Conservation (phyloP, 208 protist genomes). For the Phytomonas francai region DNA sequence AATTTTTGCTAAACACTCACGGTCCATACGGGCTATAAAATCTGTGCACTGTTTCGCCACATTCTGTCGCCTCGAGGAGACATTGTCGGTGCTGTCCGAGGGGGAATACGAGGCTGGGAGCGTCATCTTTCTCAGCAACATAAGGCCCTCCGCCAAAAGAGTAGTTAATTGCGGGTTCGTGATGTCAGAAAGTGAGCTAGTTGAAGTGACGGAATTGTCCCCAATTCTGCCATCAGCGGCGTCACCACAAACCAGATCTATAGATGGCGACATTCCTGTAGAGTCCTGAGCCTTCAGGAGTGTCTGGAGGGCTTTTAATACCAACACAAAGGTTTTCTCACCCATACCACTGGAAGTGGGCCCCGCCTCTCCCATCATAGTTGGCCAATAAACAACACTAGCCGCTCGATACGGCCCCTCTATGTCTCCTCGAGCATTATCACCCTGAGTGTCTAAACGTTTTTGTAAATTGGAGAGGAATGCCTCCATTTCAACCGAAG, state of each 20-base stretch:
- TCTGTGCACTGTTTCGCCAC: not conserved
- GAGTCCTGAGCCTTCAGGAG: not conserved
- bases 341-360: not conserved
- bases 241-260: not conserved
- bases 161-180: not conserved
- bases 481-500: not conserved
- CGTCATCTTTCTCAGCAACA: not conserved
- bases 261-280: not conserved
- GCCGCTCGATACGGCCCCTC: not conserved
- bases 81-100: not conserved
- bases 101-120: not conserved
- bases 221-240: not conserved
- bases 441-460: not conserved
- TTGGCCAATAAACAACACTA: not conserved
- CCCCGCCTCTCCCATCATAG: not conserved
- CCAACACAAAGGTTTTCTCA: not conserved
- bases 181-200: not conserved
- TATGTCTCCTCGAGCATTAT: not conserved
- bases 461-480: slow-evolving; percentile 1
- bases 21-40: not conserved
- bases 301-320: not conserved
- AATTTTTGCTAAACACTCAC: not conserved
- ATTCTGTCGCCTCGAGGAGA: not conserved
- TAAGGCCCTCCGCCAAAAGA: not conserved
- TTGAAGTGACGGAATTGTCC: not conserved